These are phyloP conservation scores for Thymus mandschuricus DNA, from an alignment of 257 asterid genomes.

Conservation along the genomic window DNA sequence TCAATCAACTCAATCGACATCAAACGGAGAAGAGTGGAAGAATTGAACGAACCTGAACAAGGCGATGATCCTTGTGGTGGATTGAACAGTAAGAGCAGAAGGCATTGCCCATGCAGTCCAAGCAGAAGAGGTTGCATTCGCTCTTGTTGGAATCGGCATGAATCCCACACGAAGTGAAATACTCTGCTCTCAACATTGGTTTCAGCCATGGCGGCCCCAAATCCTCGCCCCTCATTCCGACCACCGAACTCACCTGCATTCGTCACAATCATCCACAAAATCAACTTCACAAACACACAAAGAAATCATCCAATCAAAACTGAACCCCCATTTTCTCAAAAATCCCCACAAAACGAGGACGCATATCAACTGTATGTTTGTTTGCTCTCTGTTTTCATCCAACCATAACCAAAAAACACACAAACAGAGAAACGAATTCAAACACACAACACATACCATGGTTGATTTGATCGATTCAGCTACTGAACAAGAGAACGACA, in stretches of 20 bases:
- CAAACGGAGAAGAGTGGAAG: too few species aligned
- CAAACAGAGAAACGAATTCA: too few species aligned
- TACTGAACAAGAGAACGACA: background rate
- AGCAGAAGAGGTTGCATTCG: slow-evolving; percentile 70
- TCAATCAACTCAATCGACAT: too few species aligned
- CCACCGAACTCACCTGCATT: too few species aligned
- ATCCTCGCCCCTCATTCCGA: slow-evolving; percentile 19
- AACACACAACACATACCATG: slow-evolving; percentile 25
- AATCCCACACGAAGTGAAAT: slow-evolving; percentile 50
- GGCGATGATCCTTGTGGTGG: slow-evolving; percentile 60
- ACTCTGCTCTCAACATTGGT: slow-evolving; percentile 58
- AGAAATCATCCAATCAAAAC: too few species aligned
- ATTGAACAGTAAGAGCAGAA: slow-evolving; percentile 59
- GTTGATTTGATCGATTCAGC: slow-evolving; percentile 10
- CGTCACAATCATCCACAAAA: background rate
- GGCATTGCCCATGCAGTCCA: slow-evolving; percentile 72
- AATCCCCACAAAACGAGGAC: too few species aligned
- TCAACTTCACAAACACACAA: background rate
- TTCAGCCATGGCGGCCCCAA: slow-evolving; percentile 64
- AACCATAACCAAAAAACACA: too few species aligned
- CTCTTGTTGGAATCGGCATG: slow-evolving; percentile 58
- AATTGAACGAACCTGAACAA: slow-evolving; percentile 49
- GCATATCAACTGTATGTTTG: background rate
- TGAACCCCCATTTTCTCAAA: too few species aligned
- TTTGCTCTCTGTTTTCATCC: background rate